Percentiles rank a stretch among this genome's conserved stretches.
These are phyloP conservation scores for Tetradesmus obliquus DNA, from an alignment of 139 green algal species.

Conservation along the genomic window DNA sequence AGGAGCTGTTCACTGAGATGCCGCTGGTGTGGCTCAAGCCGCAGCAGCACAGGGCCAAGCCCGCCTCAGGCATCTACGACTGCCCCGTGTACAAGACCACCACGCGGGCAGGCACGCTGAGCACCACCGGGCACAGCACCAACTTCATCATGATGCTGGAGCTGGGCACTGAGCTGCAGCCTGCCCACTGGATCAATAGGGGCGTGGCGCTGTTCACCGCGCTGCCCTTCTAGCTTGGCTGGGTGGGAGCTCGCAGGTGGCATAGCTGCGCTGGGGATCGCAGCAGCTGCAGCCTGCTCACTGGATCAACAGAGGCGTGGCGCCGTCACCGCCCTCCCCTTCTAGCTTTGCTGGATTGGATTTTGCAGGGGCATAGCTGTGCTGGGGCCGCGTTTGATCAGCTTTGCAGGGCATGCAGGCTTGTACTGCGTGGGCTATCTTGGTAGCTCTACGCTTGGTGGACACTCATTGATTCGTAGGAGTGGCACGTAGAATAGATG, in stretches of 20 bases:
- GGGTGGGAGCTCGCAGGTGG: too few relatives aligned
- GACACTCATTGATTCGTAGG: too few relatives aligned
- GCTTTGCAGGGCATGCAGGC: too few relatives aligned
- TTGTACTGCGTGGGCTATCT: too few relatives aligned
- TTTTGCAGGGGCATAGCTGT: too few relatives aligned
- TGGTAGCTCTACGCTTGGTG: too few relatives aligned
- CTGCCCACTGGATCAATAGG: slow-evolving; percentile 85
- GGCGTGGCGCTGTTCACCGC: slow-evolving; percentile 84
- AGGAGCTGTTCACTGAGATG: slow-evolving; percentile 90
- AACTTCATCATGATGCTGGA: slow-evolving; percentile 92
- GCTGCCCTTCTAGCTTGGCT: slow-evolving; percentile 45
- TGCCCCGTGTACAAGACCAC: slow-evolving; percentile 82
- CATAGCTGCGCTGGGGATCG: too few relatives aligned
- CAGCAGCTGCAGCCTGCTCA: slow-evolving; percentile 61
- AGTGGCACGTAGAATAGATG: too few relatives aligned
- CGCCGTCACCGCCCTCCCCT: slow-evolving; percentile 73
- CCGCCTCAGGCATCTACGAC: slow-evolving; percentile 60
- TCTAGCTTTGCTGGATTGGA: neutral
- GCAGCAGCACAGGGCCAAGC: slow-evolving; percentile 67
- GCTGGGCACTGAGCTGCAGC: slow-evolving; percentile 66
- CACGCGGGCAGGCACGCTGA: slow-evolving; percentile 74
- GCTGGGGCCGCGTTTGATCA: too few relatives aligned
- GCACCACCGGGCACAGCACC: slow-evolving; percentile 87
- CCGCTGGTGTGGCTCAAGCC: slow-evolving; percentile 85
- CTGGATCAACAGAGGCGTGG: slow-evolving; percentile 88